Percentiles rank a stretch among this genome's conserved stretches.
Evolutionary conservation across 139 green algal genomes (phyloP).

Genomic region (Coelastrella sp.): DNA sequence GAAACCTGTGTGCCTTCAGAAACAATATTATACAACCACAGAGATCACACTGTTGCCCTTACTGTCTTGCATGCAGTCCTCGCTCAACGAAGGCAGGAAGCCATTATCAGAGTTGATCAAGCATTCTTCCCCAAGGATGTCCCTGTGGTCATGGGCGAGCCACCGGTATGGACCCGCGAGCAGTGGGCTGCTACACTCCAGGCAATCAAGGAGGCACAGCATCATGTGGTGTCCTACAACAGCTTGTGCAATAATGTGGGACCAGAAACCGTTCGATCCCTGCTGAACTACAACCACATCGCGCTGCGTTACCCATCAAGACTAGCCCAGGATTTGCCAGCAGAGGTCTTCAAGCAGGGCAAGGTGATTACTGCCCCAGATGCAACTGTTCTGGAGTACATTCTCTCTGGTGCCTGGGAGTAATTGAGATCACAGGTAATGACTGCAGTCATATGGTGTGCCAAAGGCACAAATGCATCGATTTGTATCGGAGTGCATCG

Average conservation of each 20-base stretch:
- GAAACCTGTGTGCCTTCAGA: no score
- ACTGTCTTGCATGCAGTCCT: no score
- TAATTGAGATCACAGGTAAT: neutral
- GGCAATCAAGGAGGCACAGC: neutral
- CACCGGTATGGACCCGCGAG: neutral
- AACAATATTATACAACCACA: no score
- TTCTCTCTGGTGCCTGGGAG: neutral
- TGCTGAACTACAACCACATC: neutral
- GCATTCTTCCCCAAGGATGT: neutral
- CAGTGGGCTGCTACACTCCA: neutral
- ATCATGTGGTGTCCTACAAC: neutral
- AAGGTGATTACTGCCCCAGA: neutral
- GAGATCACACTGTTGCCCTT: no score
- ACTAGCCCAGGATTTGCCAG: neutral
- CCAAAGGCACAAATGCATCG: neutral
- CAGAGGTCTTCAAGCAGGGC: neutral
- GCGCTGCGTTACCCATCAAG: neutral
- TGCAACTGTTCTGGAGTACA: neutral
- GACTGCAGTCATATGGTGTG: neutral
- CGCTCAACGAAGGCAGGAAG: no score
- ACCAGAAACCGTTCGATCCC: neutral
- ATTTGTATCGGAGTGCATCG: neutral
- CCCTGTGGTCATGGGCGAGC: neutral
- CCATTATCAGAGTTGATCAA: no score
- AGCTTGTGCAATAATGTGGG: neutral